These are phyloP conservation scores for Ogataea degrootiae DNA, from an alignment of 805 yeast genomes.

Conservation along the genomic window DNA sequence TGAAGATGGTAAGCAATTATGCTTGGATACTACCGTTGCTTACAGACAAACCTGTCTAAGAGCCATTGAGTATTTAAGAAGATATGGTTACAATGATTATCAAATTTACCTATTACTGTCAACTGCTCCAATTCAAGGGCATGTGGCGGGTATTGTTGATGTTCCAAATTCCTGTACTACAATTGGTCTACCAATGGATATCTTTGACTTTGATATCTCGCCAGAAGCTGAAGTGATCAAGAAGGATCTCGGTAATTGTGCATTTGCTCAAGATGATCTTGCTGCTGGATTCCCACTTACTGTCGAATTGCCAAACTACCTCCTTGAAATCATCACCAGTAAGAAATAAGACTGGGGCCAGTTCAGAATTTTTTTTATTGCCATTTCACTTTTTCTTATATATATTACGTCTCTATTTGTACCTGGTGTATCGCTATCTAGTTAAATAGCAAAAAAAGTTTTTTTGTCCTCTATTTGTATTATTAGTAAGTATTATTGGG, in stretches of 20 bases:
- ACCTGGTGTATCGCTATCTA: no score
- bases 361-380: no score
- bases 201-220: constrained; percentile 43
- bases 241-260: constrained; percentile 36
- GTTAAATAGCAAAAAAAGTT: no score
- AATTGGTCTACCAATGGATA: constrained; percentile 46
- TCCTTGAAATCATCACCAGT: constrained; percentile 14
- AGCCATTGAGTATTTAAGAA: constrained; percentile 44
- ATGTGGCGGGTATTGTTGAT: constrained; percentile 48
- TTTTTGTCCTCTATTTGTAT: no score
- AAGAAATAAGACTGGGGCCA: constrained; percentile 1
- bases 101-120: constrained; percentile 43
- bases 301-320: constrained; percentile 16
- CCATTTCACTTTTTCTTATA: no score
- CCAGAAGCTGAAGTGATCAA: constrained; percentile 31
- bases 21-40: constrained; percentile 45
- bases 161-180: constrained; percentile 51
- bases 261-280: constrained; percentile 27
- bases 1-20: constrained; percentile 42
- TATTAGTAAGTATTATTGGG: no score
- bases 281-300: constrained; percentile 15
- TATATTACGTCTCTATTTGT: no score
- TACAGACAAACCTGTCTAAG: constrained; percentile 46
- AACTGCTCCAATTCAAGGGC: constrained; percentile 48
- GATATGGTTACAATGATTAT: constrained; percentile 48